Conservation (phyloP, 1,284 basidiomycete genomes). For the Boletus hoseneyae region DNA sequence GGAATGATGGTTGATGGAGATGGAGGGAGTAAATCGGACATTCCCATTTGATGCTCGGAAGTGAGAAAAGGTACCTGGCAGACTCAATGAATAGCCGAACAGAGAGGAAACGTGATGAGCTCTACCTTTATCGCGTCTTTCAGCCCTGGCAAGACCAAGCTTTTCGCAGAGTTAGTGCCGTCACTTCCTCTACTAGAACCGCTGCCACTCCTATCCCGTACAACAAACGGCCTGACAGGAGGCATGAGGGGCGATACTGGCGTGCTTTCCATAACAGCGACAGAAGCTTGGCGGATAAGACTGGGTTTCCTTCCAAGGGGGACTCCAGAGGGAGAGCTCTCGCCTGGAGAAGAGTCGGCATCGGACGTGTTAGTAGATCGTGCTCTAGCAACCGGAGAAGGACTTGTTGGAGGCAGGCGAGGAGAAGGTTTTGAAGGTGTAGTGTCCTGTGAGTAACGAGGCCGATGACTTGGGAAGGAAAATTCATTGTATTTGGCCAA, state of each 20-base stretch:
- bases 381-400: conserved; percentile 41
- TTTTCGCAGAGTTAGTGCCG: conserved; percentile 27
- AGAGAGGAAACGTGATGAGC: background rate
- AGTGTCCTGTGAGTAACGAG: conserved; percentile 48
- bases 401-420: conserved; percentile 31
- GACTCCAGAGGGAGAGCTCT: conserved; percentile 10
- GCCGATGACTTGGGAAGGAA: conserved; percentile 44
- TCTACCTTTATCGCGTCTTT: conserved; percentile 71
- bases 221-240: conserved; percentile 45
- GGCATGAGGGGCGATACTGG: conserved; percentile 34
- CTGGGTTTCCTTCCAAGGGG: conserved; percentile 36
- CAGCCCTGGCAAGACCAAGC: conserved; percentile 51
- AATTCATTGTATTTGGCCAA: conserved; percentile 51
- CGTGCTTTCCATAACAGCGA: conserved; percentile 42
- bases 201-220: conserved; percentile 47
- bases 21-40: conserved; percentile 71
- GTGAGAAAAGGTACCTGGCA: conserved; percentile 60
- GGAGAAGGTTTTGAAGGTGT: conserved; percentile 34
- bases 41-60: conserved; percentile 65
- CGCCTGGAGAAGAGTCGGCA: conserved; percentile 29
- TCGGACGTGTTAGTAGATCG: conserved; percentile 51
- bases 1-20: conserved; percentile 63
- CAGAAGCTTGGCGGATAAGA: conserved; percentile 44
- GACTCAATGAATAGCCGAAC: conserved; percentile 3
- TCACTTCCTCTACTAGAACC: conserved; percentile 40